Base-by-base conservation (phyloP, 805 yeast species). In the Yarrowia osloensis region DNA sequence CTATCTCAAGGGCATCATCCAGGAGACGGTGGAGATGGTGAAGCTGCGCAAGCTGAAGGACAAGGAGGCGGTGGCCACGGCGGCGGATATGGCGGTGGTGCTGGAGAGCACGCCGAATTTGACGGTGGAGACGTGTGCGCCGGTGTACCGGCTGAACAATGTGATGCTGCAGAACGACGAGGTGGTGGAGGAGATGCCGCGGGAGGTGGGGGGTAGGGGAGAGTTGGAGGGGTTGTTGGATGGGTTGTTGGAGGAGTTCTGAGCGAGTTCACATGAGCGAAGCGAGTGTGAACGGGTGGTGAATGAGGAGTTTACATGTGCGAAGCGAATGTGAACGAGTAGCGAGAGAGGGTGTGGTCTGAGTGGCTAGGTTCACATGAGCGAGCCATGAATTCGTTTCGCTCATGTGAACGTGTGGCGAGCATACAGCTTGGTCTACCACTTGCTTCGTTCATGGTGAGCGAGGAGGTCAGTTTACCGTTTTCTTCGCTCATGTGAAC, bases 1-100 rank as follows among this genome's bases (percentile, higher is more conserved):
- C 37, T 94, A 92, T 77, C 77, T 95, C 70, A 89, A 88, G 72
- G 85, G 86, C 68, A 79, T 93, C 12, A 77, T 94, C 6, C 95
- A 91, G 72, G 84, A 85, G 70, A 86, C 91, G 2, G 83, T 91
- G 50, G 96, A 90, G 73, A 83, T 87, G 2, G 88, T 88, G 7
- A 83, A 88, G 69, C 86, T 85, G 72, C 78, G 92, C 61, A 83
- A 82, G 78, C 79, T 73, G 77, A 78, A 57, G 24, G 74, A 74
- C 66, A 77, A 78, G 69, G 81, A 77, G 67, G 70, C 72, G 28
- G 69, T 75, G 12, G 68, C 79, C 50, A 73, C 74, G 9, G 77
- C 76, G 1, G 73, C 73, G 21, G 81, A 79, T 59, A 68, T 79
- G 69, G 72, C 75, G 6, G 47, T 71, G 67, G 75, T 76, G 21